phyloP scores from a whole-genome alignment of 2,329 filamentous ascomycete species.

The Alternaria atra region DNA sequence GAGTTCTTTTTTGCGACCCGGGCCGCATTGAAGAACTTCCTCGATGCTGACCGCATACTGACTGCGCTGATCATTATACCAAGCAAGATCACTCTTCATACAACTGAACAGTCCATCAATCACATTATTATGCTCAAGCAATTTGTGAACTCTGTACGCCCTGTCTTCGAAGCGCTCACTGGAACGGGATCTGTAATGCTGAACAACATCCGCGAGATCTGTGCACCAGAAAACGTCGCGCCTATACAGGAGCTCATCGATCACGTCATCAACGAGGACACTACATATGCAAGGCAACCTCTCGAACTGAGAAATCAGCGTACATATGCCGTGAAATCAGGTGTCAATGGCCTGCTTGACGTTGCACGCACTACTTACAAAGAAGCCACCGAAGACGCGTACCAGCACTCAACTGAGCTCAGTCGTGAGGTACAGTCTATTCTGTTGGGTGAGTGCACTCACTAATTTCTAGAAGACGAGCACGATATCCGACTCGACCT shows the following conservation, averaged over 20 bases:
- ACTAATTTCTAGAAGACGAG: constrained; percentile 46
- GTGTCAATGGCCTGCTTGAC: constrained; percentile 85
- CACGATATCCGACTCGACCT: constrained; percentile 70
- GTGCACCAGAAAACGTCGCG: constrained; percentile 68
- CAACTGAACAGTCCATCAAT: constrained; percentile 83
- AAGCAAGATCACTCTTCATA: constrained; percentile 69
- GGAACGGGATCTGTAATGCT: constrained; percentile 72
- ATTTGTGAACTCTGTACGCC: constrained; percentile 74
- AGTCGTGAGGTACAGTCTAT: constrained; percentile 60
- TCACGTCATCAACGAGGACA: constrained; percentile 79
- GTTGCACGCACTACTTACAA: constrained; percentile 90
- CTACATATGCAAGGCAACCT: constrained; percentile 77
- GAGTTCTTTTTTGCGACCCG: constrained; percentile 83
- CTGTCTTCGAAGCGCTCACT: constrained; percentile 73
- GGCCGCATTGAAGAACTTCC: constrained; percentile 75
- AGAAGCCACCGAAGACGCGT: constrained; percentile 81
- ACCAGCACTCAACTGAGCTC: constrained; percentile 73
- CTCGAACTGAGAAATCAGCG: constrained; percentile 89
- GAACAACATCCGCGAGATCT: constrained; percentile 73
- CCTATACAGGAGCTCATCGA: constrained; percentile 72
- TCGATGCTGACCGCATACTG: constrained; percentile 81
- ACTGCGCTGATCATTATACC: constrained; percentile 83
- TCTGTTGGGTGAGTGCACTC: neutral
- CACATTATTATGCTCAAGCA: constrained; percentile 86
- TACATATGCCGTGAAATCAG: constrained; percentile 87